Evolutionary conservation across 148 eudicot species (phyloP), one percentile per base, ranked within the genome.

Genomic region (Nepenthes gracilis): DNA sequence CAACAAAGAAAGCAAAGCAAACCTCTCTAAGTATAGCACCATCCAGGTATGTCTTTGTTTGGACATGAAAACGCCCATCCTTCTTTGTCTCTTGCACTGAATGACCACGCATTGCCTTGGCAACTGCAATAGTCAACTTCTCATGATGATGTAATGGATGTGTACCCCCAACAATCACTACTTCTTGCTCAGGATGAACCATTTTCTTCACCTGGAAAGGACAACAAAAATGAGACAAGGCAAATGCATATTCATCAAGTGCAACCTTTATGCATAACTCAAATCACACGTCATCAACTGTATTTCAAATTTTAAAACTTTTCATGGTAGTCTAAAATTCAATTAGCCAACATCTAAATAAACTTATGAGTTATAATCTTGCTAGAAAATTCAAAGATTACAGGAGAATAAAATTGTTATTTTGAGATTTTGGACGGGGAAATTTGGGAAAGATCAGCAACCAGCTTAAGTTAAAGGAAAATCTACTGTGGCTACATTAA

Each of bases 1-100:
- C 12, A 7, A 10, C 35, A 38, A 60, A 47, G 15, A 37, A 12
- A 8, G 62, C 33, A 65, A 64, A 59, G 59, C 59, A 7, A 47
- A 89, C 99, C 87, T 93, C 99, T 79, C 80, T 93, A 61, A 93
- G 92, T 65, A 93, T 84, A 64, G 99, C 95, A 58, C 99, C 99
- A 68, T 93, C 99, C 47, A 93, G 75, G 83, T 82, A 86, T 48
- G 95, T 93, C 74, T 80, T 93, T 68, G 99, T 88, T 66, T 83
- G 86, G 67, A 93, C 96, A 75, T 88, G 99, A 63, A 93, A 88
- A 62, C 95, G 96, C 12, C 99, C 99, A 70, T 88, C 96, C 47
- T 79, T 86, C 83, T 93, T 82, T 47, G 96, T 86, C 74, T 89
- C 99, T 62, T 93, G 99, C 70, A 93, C 83, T 57, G 99, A 93